These are phyloP conservation scores for Lepidium africanum DNA, from an alignment of 345 rosid species.

Conservation along the genomic window DNA sequence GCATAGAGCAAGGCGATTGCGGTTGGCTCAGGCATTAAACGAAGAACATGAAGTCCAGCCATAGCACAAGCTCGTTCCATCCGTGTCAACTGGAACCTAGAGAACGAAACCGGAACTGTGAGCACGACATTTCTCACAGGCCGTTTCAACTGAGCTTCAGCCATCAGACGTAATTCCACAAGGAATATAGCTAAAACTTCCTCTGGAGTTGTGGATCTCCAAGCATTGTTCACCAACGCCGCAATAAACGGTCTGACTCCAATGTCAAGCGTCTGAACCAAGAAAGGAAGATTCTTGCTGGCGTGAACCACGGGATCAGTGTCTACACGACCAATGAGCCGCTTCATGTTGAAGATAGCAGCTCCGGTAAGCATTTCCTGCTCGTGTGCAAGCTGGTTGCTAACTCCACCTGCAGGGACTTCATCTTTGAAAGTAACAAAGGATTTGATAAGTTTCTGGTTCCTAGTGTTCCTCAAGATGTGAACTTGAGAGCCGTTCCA, in stretches of 20 bases:
- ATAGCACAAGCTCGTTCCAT: slow-evolving; percentile 84
- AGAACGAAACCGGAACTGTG: slow-evolving; percentile 79
- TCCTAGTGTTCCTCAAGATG: slow-evolving; percentile 62
- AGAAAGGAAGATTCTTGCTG: slow-evolving; percentile 65
- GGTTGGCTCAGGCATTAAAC: slow-evolving; percentile 86
- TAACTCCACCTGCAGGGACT: slow-evolving; percentile 68
- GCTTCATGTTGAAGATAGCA: slow-evolving; percentile 87
- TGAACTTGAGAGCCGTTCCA: slow-evolving; percentile 88
- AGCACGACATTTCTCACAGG: slow-evolving; percentile 68
- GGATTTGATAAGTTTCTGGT: slow-evolving; percentile 67
- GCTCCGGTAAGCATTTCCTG: slow-evolving; percentile 74
- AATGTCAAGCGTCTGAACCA: slow-evolving; percentile 75
- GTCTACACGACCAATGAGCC: slow-evolving; percentile 78
- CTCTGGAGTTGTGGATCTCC: slow-evolving; percentile 89
- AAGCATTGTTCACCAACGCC: slow-evolving; percentile 66
- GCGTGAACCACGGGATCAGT: slow-evolving; percentile 76
- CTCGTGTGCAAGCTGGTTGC: slow-evolving; percentile 62
- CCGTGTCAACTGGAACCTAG: slow-evolving; percentile 71
- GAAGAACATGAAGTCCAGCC: slow-evolving; percentile 84
- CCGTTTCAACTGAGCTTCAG: slow-evolving; percentile 59
- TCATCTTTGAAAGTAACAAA: slow-evolving; percentile 80
- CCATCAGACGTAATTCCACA: slow-evolving; percentile 70
- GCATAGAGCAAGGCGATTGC: slow-evolving; percentile 84
- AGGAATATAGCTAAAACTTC: slow-evolving; percentile 78
- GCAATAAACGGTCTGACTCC: slow-evolving; percentile 86